Base-by-base conservation (phyloP, 1,284 basidiomycete species). In the Coniferiporia weirii region DNA sequence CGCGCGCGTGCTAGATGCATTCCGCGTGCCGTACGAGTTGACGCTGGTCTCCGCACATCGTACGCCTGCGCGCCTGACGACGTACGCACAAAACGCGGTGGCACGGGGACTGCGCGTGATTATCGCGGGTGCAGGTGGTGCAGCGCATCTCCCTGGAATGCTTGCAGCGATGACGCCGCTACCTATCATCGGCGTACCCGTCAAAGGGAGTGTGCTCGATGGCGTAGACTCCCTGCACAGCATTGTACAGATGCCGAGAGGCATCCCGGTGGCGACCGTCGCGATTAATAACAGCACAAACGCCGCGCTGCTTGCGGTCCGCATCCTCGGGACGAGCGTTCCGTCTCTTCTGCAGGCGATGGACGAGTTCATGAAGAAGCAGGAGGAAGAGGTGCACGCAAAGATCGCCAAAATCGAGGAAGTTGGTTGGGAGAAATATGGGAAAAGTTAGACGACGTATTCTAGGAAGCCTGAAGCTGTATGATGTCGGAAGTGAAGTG, bases 211-310 rank as follows among this genome's bases (percentile, higher is more conserved):
- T 71, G 83, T 87, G 0, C 78, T 99, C 20, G 96, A 98, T 72
- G 96, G 96, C 4, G 95, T 99, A 0, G 96, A 99, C 73, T 95
- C 93, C 20, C 74, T 99, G 65, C 89, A 98, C 72, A 95, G 92
- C 70, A 99, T 99, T 66, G 93, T 99, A 10, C 96, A 99, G 76
- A 99, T 99, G 96, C 96, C 96, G 15, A 85, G 96, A 50, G 97
- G 96, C 22, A 92, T 99, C 62, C 96, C 96, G 2, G 94, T 97
- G 7, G 96, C 97, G 1, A 98, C 95, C 1, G 95, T 98, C 9
- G 96, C 95, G 1, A 98, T 99, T 73, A 95, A 96, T 74, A 98
- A 98, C 70, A 87, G 90, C 17, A 93, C 87, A 60, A 99, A 99
- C 68, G 96, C 95, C 0, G 96, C 89, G 1, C 76, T 99, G 2